A percentile compares a stretch with the other conserved stretches of the same genome.
Conservation (phyloP, 805 yeast genomes). For the Wickerhamomyces ciferrii region DNA sequence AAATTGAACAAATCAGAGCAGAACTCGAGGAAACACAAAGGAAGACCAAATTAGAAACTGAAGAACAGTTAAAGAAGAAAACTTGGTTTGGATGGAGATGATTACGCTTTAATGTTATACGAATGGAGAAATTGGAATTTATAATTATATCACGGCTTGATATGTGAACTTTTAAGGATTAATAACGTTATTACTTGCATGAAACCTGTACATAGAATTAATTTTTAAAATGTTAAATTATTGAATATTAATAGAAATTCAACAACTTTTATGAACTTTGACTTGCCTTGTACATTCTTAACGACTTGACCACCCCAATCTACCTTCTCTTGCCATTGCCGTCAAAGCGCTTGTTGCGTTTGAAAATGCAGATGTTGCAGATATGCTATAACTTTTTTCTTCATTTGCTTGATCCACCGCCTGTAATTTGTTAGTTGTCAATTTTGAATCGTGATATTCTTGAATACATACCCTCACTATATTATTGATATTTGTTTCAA, state of each 20-base stretch:
- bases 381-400: constrained; percentile 13
- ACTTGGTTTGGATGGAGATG: constrained; percentile 26
- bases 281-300: no score
- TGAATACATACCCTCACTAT: constrained; percentile 52
- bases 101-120: neutral
- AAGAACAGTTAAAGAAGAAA: constrained; percentile 23
- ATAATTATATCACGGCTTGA: no score
- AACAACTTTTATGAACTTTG: neutral
- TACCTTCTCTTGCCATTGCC: constrained; percentile 21
- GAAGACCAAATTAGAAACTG: constrained; percentile 23
- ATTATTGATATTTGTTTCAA: constrained; percentile 78
- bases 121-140: neutral
- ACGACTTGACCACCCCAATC: constrained; percentile 23
- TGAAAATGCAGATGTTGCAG: constrained; percentile 24
- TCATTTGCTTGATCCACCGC: constrained; percentile 66
- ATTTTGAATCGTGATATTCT: neutral
- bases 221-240: neutral
- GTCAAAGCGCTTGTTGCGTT: constrained; percentile 23
- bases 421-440: constrained; percentile 5
- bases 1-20: constrained; percentile 34
- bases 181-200: neutral
- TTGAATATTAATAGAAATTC: neutral
- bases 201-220: neutral
- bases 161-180: neutral
- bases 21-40: constrained; percentile 30